phyloP scores from a whole-genome alignment of 139 green algal species.

The Parachlorella kessleri region DNA sequence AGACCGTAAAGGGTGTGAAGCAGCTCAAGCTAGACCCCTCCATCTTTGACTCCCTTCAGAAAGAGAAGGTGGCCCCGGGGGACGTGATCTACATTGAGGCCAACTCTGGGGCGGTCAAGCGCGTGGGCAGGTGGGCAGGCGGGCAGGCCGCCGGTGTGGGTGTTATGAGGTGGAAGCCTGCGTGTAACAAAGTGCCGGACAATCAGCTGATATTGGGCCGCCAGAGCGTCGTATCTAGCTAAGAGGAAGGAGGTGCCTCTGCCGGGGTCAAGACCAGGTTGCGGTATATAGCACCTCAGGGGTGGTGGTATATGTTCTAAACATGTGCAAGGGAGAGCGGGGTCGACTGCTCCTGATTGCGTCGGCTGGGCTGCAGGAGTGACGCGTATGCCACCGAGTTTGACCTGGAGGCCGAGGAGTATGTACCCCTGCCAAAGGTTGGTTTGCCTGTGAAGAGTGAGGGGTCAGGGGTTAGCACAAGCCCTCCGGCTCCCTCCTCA shows the following conservation, averaged over 20 bases:
- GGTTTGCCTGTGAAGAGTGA: too few species aligned
- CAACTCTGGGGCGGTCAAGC: constrained; percentile 94
- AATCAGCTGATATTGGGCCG: too few species aligned
- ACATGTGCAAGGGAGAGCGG: too few species aligned
- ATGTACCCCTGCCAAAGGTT: constrained; percentile 97
- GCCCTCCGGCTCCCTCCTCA: too few species aligned
- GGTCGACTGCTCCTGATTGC: too few species aligned
- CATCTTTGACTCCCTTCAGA: constrained; percentile 96
- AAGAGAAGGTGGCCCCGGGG: constrained; percentile 87
- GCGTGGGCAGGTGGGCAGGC: constrained; percentile 85
- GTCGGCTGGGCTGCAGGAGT: constrained; percentile 65
- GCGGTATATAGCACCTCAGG: neutral
- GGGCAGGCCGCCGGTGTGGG: neutral
- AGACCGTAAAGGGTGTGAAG: constrained; percentile 96
- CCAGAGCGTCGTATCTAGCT: too few species aligned
- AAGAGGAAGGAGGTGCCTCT: too few species aligned
- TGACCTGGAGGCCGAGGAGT: constrained; percentile 99
- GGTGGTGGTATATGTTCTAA: too few species aligned
- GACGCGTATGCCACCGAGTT: constrained; percentile 97
- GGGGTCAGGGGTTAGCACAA: too few species aligned
- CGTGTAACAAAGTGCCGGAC: too few species aligned
- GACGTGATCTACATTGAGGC: constrained; percentile 99
- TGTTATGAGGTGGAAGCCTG: too few species aligned
- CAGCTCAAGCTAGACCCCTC: constrained; percentile 97
- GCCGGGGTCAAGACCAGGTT: too few species aligned